Conservation (phyloP, 495 filamentous ascomycete genomes). For the Aspergillus affinis region DNA sequence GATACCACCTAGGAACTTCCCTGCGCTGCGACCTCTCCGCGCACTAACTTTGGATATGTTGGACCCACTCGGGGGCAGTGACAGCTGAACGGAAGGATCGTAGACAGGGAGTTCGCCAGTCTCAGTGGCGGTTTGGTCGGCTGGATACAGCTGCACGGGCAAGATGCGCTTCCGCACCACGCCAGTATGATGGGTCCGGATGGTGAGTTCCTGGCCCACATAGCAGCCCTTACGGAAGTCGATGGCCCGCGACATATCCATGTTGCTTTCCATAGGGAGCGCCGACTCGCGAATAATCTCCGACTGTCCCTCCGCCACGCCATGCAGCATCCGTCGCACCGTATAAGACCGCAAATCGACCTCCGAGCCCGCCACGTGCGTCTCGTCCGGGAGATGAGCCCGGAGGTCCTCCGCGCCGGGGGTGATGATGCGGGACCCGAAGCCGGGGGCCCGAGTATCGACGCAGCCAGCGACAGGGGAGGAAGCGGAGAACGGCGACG, state of each 20-base stretch:
- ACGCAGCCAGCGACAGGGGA: slow-evolving; percentile 43
- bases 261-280: slow-evolving; percentile 78
- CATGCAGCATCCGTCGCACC: slow-evolving; percentile 70
- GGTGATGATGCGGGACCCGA: slow-evolving; percentile 62
- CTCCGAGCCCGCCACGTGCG: slow-evolving; percentile 34
- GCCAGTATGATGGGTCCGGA: slow-evolving; percentile 88
- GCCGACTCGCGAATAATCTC: slow-evolving; percentile 71
- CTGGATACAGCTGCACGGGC: slow-evolving; percentile 72
- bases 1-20: slow-evolving; percentile 72
- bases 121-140: slow-evolving; percentile 30
- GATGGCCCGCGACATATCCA: slow-evolving; percentile 78
- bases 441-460: slow-evolving; percentile 66
- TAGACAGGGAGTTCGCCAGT: slow-evolving; percentile 51
- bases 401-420: slow-evolving; percentile 42
- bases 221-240: slow-evolving; percentile 98
- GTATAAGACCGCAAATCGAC: slow-evolving; percentile 52
- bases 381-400: slow-evolving; percentile 36
- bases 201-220: slow-evolving; percentile 93
- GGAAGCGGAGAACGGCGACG: slow-evolving; percentile 26
- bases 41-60: slow-evolving; percentile 48
- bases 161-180: slow-evolving; percentile 90
- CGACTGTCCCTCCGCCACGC: slow-evolving; percentile 77
- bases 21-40: slow-evolving; percentile 64
- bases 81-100: slow-evolving; percentile 35
- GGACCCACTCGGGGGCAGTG: slow-evolving; percentile 31